Percentiles rank a stretch among this genome's conserved stretches.
phyloP scores from a whole-genome alignment of 2,329 filamentous ascomycete species.

The Metarhizium brunneum region DNA sequence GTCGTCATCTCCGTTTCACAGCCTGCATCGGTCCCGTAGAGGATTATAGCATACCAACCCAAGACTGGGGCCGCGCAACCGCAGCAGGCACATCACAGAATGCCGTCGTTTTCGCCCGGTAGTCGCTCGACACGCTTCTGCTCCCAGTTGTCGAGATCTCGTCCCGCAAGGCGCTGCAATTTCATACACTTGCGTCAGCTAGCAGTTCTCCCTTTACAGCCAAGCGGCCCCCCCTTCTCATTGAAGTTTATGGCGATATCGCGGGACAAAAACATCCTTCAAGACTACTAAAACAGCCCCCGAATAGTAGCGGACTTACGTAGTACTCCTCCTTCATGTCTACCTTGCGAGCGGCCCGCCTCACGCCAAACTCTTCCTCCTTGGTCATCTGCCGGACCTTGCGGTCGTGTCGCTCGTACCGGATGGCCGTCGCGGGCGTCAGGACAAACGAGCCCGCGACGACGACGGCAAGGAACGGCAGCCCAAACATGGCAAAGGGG shows the following conservation, averaged over 20 bases:
- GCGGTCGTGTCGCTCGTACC: slow-evolving; percentile 88
- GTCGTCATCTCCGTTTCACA: slow-evolving; percentile 5
- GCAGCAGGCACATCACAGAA: slow-evolving; percentile 37
- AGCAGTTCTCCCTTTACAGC: neutral
- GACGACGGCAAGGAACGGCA: slow-evolving; percentile 86
- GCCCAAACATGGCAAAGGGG: slow-evolving; percentile 86
- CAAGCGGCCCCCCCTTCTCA: too few relatives aligned
- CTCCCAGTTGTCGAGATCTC: slow-evolving; percentile 93
- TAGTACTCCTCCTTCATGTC: slow-evolving; percentile 84
- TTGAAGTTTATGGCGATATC: too few relatives aligned
- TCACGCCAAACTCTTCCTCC: slow-evolving; percentile 78
- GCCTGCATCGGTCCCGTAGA: neutral
- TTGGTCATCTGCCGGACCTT: slow-evolving; percentile 77
- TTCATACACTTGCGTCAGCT: neutral
- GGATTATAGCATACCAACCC: neutral
- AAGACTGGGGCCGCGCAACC: neutral
- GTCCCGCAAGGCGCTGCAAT: slow-evolving; percentile 46
- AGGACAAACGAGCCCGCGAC: slow-evolving; percentile 88
- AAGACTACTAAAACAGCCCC: too few relatives aligned
- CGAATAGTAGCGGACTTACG: slow-evolving; percentile 39
- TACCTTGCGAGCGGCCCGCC: slow-evolving; percentile 59
- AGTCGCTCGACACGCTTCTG: slow-evolving; percentile 88
- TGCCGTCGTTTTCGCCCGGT: slow-evolving; percentile 81
- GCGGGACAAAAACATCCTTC: too few relatives aligned
- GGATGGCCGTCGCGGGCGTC: slow-evolving; percentile 84